Conservation (phyloP, 2,329 filamentous ascomycete genomes). For the Neofusicoccum kwambonambiense region DNA sequence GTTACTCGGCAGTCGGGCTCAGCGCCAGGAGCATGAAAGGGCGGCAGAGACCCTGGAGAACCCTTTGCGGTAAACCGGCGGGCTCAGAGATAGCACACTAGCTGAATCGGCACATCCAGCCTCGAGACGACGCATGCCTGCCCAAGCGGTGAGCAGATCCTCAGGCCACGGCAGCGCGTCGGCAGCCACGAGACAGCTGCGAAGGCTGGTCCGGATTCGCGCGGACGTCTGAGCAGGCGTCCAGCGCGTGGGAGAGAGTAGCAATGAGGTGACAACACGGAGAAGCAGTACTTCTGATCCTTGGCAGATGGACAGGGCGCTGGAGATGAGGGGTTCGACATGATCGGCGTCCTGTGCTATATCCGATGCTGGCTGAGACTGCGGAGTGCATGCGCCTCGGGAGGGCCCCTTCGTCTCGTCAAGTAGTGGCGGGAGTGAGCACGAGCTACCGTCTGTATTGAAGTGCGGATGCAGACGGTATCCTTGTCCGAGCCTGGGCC, state of each 20-base stretch:
- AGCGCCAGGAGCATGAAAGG: not conserved
- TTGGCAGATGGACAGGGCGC: not conserved
- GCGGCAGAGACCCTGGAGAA: not conserved
- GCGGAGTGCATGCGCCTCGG: slow-evolving; percentile 3
- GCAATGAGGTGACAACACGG: not conserved
- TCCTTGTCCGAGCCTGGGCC: not conserved
- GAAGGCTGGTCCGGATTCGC: not conserved
- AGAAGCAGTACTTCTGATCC: not conserved
- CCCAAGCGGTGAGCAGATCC: slow-evolving; percentile 6
- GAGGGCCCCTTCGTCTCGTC: slow-evolving; percentile 2
- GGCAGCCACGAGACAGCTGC: not conserved
- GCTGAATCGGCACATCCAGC: not conserved
- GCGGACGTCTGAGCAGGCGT: not conserved
- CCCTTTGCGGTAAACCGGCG: not conserved
- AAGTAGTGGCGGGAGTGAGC: not conserved
- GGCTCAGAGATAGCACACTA: not conserved
- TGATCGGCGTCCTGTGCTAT: not conserved
- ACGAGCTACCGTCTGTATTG: slow-evolving; percentile 1
- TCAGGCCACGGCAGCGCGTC: not conserved
- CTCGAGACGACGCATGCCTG: slow-evolving; percentile 1
- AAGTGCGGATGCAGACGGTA: slow-evolving; percentile 1
- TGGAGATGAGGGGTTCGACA: not conserved
- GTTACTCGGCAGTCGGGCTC: not conserved
- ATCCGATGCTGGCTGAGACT: not conserved
- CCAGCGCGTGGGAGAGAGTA: not conserved